Conservation (phyloP, 2,329 filamentous ascomycete genomes). For the Claviceps capensis region DNA sequence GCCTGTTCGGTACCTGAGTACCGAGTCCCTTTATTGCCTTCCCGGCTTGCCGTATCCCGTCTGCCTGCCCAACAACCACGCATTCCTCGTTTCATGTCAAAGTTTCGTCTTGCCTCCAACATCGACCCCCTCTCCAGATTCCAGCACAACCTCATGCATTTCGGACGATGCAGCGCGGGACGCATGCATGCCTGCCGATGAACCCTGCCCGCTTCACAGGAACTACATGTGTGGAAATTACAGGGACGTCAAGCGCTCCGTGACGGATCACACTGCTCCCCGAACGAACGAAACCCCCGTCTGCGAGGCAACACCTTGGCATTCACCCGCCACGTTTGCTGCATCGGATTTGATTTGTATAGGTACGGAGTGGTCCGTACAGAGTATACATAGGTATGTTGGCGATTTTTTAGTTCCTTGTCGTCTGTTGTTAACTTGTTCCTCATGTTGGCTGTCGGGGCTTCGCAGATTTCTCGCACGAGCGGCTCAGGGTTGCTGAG, state of each 20-base stretch:
- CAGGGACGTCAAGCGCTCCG: background rate
- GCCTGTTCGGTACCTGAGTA: too few relatives aligned
- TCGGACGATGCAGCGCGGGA: too few relatives aligned
- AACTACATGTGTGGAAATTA: constrained; percentile 2
- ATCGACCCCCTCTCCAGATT: too few relatives aligned
- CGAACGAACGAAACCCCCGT: background rate
- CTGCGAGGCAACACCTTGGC: background rate
- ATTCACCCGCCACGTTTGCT: background rate
- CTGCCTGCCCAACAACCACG: background rate
- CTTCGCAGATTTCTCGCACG: background rate
- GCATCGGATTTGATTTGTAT: background rate
- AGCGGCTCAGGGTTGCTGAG: background rate
- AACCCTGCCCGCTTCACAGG: background rate
- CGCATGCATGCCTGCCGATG: too few relatives aligned
- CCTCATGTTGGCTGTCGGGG: background rate
- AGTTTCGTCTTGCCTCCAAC: too few relatives aligned
- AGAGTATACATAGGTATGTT: background rate
- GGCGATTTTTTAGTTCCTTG: background rate
- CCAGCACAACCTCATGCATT: too few relatives aligned
- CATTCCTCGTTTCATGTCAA: background rate
- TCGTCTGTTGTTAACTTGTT: background rate
- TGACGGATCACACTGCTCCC: background rate
- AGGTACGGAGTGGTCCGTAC: too few relatives aligned
- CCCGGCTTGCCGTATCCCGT: background rate
- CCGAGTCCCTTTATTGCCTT: background rate